A percentile compares a stretch with the other conserved stretches of the same genome.
Conservation (phyloP, 148 eudicot genomes). For the Rhododendron simsii region DNA sequence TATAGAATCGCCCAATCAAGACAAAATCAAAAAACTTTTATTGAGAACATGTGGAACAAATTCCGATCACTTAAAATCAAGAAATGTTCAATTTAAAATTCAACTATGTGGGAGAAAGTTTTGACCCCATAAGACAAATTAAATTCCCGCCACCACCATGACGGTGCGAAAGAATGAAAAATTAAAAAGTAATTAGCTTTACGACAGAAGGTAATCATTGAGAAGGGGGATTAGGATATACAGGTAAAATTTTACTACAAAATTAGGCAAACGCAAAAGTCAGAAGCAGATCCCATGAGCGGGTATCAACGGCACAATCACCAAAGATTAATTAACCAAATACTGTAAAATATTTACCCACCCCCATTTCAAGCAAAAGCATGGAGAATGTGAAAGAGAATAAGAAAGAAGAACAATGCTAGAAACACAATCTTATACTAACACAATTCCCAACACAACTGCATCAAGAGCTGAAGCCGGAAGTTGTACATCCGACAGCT, state of each 20-base stretch:
- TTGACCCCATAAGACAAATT: not conserved
- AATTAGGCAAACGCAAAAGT: not conserved
- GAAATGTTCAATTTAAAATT: not conserved
- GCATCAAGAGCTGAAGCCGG: not conserved
- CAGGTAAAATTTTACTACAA: not conserved
- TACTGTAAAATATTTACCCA: not conserved
- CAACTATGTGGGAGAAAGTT: not conserved
- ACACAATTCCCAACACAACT: no score
- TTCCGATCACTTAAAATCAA: not conserved
- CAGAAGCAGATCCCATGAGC: not conserved
- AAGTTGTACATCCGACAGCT: not conserved
- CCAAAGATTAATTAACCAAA: not conserved
- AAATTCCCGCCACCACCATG: not conserved
- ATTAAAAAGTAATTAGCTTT: conserved; percentile 11
- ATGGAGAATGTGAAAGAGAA: not conserved
- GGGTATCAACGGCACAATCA: not conserved
- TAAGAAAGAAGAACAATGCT: not conserved
- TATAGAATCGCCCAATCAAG: not conserved
- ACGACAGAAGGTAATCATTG: not conserved
- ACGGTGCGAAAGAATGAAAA: not conserved
- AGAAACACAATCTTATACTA: not conserved
- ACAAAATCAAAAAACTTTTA: not conserved
- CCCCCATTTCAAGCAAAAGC: not conserved
- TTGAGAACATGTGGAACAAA: not conserved
- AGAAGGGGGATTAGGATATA: not conserved